phyloP scores from a whole-genome alignment of 805 yeast genomes.

The Cyberlindnera lachancei region DNA sequence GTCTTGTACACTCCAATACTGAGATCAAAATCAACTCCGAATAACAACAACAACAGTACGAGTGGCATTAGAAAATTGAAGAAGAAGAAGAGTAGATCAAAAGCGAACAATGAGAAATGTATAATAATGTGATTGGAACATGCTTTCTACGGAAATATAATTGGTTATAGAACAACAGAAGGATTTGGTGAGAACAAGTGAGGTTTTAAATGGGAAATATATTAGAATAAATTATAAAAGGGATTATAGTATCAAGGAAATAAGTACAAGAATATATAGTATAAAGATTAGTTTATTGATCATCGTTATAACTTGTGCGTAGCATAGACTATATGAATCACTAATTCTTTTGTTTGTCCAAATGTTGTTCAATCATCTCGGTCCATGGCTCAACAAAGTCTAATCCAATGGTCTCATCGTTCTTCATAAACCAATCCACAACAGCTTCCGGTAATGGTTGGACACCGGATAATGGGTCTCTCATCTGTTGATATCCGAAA shows the following conservation, averaged over 20 bases:
- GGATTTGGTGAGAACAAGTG: too few relatives aligned
- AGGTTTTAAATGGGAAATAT: too few relatives aligned
- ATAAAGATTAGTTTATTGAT: too few relatives aligned
- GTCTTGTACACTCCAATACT: conserved; percentile 10
- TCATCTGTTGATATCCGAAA: conserved; percentile 20
- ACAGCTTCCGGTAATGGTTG: conserved; percentile 27
- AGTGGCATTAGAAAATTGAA: conserved; percentile 7
- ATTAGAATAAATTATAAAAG: too few relatives aligned
- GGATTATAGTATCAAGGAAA: not conserved
- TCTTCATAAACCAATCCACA: conserved; percentile 42
- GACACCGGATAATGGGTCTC: conserved; percentile 1
- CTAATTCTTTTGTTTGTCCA: conserved; percentile 20
- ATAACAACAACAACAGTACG: not conserved
- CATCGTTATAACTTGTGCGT: not conserved
- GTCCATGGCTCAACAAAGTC: conserved; percentile 74
- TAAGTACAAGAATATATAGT: not conserved
- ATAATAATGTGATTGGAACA: conserved; percentile 12
- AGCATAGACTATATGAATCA: not conserved
- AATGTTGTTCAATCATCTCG: conserved; percentile 65
- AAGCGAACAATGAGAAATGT: conserved; percentile 11
- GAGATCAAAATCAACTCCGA: conserved; percentile 17
- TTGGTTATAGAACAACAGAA: too few relatives aligned
- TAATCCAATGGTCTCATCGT: conserved; percentile 42
- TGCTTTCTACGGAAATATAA: too few relatives aligned
- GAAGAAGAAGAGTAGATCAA: conserved; percentile 4